A percentile compares a stretch with the other conserved stretches of the same genome.
These are phyloP conservation scores for Primulina huaijiensis DNA, from an alignment of 257 asterid species.

Conservation along the genomic window DNA sequence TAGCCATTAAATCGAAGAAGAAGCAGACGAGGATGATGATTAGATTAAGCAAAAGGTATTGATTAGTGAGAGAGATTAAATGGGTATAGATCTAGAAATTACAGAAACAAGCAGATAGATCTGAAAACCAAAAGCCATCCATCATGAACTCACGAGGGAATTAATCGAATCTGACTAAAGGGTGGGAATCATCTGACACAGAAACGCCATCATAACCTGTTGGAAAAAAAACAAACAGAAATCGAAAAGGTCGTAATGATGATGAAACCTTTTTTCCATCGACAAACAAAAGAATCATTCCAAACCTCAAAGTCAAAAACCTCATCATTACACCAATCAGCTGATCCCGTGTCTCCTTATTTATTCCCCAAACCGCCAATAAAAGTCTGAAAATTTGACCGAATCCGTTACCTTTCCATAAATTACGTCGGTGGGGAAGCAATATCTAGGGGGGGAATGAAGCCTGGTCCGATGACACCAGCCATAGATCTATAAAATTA, in stretches of 20 bases:
- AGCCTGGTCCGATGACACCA: slow-evolving; percentile 56
- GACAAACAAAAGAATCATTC: background rate
- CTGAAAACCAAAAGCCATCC: slow-evolving; percentile 22
- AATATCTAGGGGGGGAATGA: slow-evolving; percentile 43
- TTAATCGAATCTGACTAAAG: slow-evolving; percentile 21
- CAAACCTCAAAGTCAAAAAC: slow-evolving; percentile 39
- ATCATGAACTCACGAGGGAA: slow-evolving; percentile 9
- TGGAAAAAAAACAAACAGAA: slow-evolving; percentile 12
- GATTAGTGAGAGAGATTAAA: too few species aligned
- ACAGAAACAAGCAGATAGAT: slow-evolving; percentile 11
- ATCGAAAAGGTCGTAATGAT: slow-evolving; percentile 33
- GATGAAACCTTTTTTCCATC: slow-evolving; percentile 27
- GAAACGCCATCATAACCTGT: slow-evolving; percentile 33
- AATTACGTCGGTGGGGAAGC: slow-evolving; percentile 19
- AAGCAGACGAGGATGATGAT: too few species aligned
- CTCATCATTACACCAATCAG: slow-evolving; percentile 54
- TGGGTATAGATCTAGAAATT: background rate
- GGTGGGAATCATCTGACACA: slow-evolving; percentile 31
- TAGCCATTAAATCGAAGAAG: too few species aligned
- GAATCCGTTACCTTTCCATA: slow-evolving; percentile 14
- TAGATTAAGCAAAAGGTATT: background rate
- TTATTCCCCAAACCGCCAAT: background rate
- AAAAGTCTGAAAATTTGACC: background rate
- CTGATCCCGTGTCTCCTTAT: slow-evolving; percentile 3
- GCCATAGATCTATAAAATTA: slow-evolving; percentile 24